Percentiles rank a stretch among this genome's conserved stretches.
Conservation (phyloP, 176 grass and related monocot species). For the Alopecurus myosuroides region DNA sequence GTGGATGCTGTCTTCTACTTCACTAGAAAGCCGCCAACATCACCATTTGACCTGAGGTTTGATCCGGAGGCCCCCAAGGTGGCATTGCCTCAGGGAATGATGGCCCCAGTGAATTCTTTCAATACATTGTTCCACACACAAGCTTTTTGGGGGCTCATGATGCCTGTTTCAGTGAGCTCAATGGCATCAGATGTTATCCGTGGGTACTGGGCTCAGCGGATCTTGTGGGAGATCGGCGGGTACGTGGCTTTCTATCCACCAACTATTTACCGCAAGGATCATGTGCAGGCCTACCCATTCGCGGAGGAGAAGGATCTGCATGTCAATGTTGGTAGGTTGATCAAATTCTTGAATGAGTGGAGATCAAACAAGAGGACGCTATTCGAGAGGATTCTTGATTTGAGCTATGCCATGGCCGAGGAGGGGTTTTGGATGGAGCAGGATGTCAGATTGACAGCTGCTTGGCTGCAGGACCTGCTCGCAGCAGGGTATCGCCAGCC, state of each 20-base stretch:
- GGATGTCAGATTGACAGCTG: slow-evolving; percentile 82
- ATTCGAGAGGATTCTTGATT: slow-evolving; percentile 83
- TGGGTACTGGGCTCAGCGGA: slow-evolving; percentile 87
- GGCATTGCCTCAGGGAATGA: slow-evolving; percentile 78
- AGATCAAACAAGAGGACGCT: slow-evolving; percentile 78
- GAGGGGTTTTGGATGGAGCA: slow-evolving; percentile 89
- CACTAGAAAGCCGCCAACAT: slow-evolving; percentile 77
- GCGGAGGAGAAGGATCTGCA: slow-evolving; percentile 97
- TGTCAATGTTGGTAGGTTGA: slow-evolving; percentile 82
- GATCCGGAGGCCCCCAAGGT: slow-evolving; percentile 90
- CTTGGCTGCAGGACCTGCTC: slow-evolving; percentile 93
- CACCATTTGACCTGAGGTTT: slow-evolving; percentile 64
- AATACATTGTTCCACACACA: slow-evolving; percentile 92
- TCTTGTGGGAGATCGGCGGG: slow-evolving; percentile 96
- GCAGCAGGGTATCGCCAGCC: slow-evolving; percentile 88
- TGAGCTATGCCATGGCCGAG: slow-evolving; percentile 97
- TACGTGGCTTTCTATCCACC: slow-evolving; percentile 87
- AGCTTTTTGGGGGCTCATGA: slow-evolving; percentile 94
- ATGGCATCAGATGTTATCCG: slow-evolving; percentile 98
- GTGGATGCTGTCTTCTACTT: slow-evolving; percentile 95
- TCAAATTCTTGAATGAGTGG: slow-evolving; percentile 87
- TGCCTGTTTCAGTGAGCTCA: slow-evolving; percentile 86
- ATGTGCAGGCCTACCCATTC: slow-evolving; percentile 67
- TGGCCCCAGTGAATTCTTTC: slow-evolving; percentile 93
- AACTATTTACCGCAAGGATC: slow-evolving; percentile 81